Evolutionary conservation across 2,329 filamentous ascomycete species (phyloP).

Genomic region (Xylaria sp.): DNA sequence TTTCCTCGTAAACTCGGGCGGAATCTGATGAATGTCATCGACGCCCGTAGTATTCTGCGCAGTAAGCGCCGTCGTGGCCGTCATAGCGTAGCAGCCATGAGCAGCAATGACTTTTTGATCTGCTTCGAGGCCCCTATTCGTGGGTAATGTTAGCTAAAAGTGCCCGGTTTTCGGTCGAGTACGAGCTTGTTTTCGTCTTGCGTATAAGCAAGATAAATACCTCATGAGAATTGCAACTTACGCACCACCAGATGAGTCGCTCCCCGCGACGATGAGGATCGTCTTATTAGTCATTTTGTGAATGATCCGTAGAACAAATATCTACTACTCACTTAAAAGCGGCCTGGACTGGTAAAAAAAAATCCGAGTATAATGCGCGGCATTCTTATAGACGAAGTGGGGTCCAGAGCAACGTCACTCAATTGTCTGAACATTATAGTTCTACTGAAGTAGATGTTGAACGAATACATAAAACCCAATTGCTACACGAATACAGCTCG

Average conservation of each 20-base stretch:
- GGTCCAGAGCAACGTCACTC: conserved; percentile 30
- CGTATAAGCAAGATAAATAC: conserved; percentile 13
- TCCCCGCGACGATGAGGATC: conserved; percentile 86
- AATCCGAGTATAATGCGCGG: conserved; percentile 8
- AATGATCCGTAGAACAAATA: not conserved
- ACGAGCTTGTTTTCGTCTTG: not conserved
- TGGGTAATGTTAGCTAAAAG: not conserved
- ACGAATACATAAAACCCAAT: not conserved
- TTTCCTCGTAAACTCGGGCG: conserved; percentile 80
- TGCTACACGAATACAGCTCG: not conserved
- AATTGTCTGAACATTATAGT: conserved; percentile 18
- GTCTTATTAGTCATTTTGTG: conserved; percentile 55
- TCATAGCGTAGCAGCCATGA: conserved; percentile 95
- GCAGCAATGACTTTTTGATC: conserved; percentile 95
- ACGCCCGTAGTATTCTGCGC: conserved; percentile 93
- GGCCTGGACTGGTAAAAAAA: not conserved
- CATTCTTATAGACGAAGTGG: conserved; percentile 29
- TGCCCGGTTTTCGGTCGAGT: not conserved
- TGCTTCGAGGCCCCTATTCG: conserved; percentile 83
- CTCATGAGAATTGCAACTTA: conserved; percentile 52
- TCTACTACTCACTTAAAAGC: not conserved
- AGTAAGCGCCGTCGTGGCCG: conserved; percentile 93
- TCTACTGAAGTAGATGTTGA: conserved; percentile 6
- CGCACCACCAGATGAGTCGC: conserved; percentile 92
- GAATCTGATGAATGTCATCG: conserved; percentile 80